A percentile compares a stretch with the other conserved stretches of the same genome.
phyloP scores from a whole-genome alignment of 495 filamentous ascomycete genomes.

The Saxispiralis lemnorum region DNA sequence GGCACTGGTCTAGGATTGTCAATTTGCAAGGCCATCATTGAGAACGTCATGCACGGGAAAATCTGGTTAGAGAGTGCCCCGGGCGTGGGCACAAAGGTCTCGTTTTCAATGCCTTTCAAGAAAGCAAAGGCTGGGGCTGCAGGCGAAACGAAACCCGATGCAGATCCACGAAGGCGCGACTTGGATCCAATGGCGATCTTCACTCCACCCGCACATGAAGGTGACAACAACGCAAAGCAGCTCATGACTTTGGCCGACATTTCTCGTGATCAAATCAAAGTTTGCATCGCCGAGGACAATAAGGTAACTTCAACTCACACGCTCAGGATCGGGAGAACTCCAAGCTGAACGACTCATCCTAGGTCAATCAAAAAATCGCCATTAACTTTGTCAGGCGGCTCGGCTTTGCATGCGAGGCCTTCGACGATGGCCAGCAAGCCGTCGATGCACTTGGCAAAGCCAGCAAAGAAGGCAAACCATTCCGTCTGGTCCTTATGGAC shows the following conservation, averaged over 20 bases:
- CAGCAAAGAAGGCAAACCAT: slow-evolving; percentile 49
- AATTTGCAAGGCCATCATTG: slow-evolving; percentile 88
- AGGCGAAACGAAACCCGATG: slow-evolving; percentile 21
- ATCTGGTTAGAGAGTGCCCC: slow-evolving; percentile 66
- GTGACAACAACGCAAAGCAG: background rate
- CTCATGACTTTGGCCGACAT: slow-evolving; percentile 45
- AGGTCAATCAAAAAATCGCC: slow-evolving; percentile 78
- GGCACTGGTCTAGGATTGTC: slow-evolving; percentile 79
- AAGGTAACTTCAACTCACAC: no score
- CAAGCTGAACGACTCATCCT: no score
- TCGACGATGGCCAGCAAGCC: slow-evolving; percentile 67
- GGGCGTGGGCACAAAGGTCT: slow-evolving; percentile 66
- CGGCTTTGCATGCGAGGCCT: slow-evolving; percentile 66
- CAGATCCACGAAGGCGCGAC: slow-evolving; percentile 3
- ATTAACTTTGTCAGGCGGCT: slow-evolving; percentile 74
- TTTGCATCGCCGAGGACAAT: slow-evolving; percentile 59
- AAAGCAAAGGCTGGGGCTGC: slow-evolving; percentile 43
- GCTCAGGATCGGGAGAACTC: no score
- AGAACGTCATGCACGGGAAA: slow-evolving; percentile 70
- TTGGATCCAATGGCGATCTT: slow-evolving; percentile 35
- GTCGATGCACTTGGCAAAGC: slow-evolving; percentile 66
- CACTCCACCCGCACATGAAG: slow-evolving; percentile 29
- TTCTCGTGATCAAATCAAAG: slow-evolving; percentile 56
- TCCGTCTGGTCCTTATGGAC: slow-evolving; percentile 79
- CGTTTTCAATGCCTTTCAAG: slow-evolving; percentile 64